phyloP scores from a whole-genome alignment of 441 rosid genomes.

The Sinapis alba region DNA sequence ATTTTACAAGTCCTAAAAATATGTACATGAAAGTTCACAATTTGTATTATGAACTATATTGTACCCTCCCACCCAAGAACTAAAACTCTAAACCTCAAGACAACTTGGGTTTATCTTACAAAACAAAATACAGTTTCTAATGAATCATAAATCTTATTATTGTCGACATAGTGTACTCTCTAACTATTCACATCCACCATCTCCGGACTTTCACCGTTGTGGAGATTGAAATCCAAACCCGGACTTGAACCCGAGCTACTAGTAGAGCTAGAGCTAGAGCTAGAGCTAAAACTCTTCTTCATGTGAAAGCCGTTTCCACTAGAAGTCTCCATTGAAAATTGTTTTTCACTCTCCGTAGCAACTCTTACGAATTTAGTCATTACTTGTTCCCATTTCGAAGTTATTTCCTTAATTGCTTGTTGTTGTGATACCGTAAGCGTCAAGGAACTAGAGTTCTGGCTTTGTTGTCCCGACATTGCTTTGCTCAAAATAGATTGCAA shows the following conservation, averaged over 20 bases:
- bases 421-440: slow-evolving; percentile 37
- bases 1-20: not conserved
- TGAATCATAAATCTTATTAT: not conserved
- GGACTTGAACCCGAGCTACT: not conserved
- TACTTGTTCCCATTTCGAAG: slow-evolving; percentile 31
- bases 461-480: slow-evolving; percentile 22
- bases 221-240: slow-evolving; percentile 1
- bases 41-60: not conserved
- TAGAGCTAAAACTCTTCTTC: slow-evolving; percentile 18
- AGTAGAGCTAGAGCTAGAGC: not conserved
- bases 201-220: not conserved
- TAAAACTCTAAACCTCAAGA: slow-evolving; percentile 4
- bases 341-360: slow-evolving; percentile 25
- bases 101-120: not conserved
- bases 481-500: slow-evolving; percentile 33
- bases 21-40: not conserved
- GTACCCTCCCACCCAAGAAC: not conserved
- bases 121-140: not conserved
- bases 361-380: slow-evolving; percentile 31
- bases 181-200: slow-evolving; percentile 15
- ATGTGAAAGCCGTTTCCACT: slow-evolving; percentile 6
- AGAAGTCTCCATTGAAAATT: slow-evolving; percentile 16
- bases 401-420: slow-evolving; percentile 30
- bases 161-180: not conserved
- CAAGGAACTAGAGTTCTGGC: slow-evolving; percentile 18